Evolutionary conservation across 768 basidiomycete genomes (phyloP), one percentile per base, ranked within the genome.

Genomic region (Calvatia gigantea): DNA sequence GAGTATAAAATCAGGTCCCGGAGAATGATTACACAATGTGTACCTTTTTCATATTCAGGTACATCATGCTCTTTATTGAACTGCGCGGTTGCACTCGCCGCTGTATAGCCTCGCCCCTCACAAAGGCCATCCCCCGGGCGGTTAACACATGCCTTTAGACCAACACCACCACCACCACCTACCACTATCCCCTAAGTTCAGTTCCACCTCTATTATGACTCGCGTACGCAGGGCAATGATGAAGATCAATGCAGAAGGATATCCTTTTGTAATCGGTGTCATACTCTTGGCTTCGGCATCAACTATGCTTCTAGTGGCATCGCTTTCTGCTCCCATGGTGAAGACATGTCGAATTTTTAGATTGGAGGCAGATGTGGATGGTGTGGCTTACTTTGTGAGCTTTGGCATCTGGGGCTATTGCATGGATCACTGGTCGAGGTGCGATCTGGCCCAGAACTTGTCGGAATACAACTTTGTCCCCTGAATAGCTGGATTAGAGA

Each of bases 331-430:
- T 11, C 52, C 52, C 8, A 3, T 54, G 12, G 7, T 54, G 6
- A 31, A 19, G 12, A 37, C 33, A 19, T 45, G 32, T 45, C 23
- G 33, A 17, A 45, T 54, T 25, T 19, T 54, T 23, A 44, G 42
- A n/a, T 46, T 54, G 33, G 35, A 23, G 39, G 52, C 52, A 11
- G 31, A 35, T 35, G 43, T 45, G 15, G 52, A 37, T 5, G 52
- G 52, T n/a, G 32, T 35, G 6, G 23, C 9, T 35, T 43, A 43
- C 7, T 38, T 28, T 37, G 44, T 54, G 23, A 43, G 46, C 19
- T 54, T 54, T 14, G 52, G 52, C 14, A 54, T 54, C 43, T 54
- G 52, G 52, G 52, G 52, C n/a, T 54, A 54, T 38, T 54, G 52
- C 21, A 23, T 45, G 14, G 37, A 37, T 15, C 17, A 9, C 31